Base-by-base conservation (phyloP, 2,329 filamentous ascomycete genomes). In the Lecanosticta acicola region DNA sequence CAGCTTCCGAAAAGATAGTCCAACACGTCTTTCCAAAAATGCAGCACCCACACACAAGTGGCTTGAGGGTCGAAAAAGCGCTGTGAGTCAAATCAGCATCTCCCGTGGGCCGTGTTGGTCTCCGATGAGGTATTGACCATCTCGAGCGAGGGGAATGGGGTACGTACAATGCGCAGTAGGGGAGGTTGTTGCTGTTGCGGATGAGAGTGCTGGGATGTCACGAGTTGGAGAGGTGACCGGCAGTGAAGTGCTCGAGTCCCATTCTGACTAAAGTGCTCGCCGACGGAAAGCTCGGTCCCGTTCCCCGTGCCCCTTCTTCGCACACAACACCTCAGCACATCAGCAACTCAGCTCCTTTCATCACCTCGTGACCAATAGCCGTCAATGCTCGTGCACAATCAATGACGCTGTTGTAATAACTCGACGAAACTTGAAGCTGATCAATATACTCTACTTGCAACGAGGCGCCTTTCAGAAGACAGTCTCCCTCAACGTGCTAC, bases 21-120 rank as follows among this genome's bases (percentile, higher is more conserved):
- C 37, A 39, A 39, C 18, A 39, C 21, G 37, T 10, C 19, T 39
- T 20, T 39, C 37, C 37, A 39, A 39, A 19, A 24, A 9, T 20
- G 19, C 37, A 9, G 14, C 17, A 21, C 24, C 37, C 37, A 39
- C 37, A 20, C 37, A 39, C 37, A 24, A 18, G 13, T n/a, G 5
- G 4, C 18, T 21, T 13, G 11, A 20, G 11, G 18, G 8, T 20
- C 37, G 37, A 39, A 39, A 39, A 39, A 39, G 37, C 37, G 37
- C 37, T 39, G 37, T 21, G 9, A 8, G 9, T 13, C 5, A 4
- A 10, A 24, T 39, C 21, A 39, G 37, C 24, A 18, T 21, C 18
- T 20, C n/a, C 14, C 18, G 5, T 24, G 8, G 18, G 18, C 5
- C 8, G 13, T 18, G 18, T n/a, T 17, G 14, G 37, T n/a, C 14